Percentiles rank a stretch among this genome's conserved stretches.
phyloP scores from a whole-genome alignment of 768 basidiomycete genomes.

The Amanita pallidorosea region DNA sequence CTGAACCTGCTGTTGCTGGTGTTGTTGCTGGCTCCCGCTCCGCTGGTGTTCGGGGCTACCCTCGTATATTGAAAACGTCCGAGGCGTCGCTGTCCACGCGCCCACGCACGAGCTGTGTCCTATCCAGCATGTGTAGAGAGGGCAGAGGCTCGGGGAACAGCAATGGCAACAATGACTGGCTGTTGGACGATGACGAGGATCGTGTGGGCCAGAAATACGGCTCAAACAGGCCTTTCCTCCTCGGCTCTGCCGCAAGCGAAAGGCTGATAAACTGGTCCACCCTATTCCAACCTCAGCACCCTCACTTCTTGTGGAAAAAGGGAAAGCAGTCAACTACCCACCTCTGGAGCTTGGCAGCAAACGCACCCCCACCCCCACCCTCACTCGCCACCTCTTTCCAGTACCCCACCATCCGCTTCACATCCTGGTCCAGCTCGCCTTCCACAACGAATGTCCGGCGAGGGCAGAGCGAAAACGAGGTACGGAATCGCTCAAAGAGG shows the following conservation, averaged over 20 bases:
- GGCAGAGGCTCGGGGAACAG: constrained; percentile 72
- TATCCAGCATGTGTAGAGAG: constrained; percentile 55
- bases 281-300: constrained; percentile 21
- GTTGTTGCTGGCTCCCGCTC: constrained; percentile 19
- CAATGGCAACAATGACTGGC: constrained; percentile 48
- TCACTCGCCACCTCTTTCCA: constrained; percentile 44
- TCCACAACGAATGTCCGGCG: constrained; percentile 24
- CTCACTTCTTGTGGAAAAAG: no score
- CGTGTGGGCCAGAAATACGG: constrained; percentile 63
- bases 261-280: constrained; percentile 72
- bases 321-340: constrained; percentile 18
- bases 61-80: constrained; percentile 42
- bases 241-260: constrained; percentile 65
- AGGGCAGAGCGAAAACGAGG: constrained; percentile 40
- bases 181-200: constrained; percentile 16
- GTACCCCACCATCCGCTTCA: constrained; percentile 37
- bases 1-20: constrained; percentile 21
- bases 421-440: constrained; percentile 32
- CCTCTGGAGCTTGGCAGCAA: constrained; percentile 54
- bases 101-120: constrained; percentile 50
- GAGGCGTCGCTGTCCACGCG: constrained; percentile 61
- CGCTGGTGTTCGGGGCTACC: constrained; percentile 11
- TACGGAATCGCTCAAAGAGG: constrained; percentile 44
- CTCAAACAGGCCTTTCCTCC: constrained; percentile 64
- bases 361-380: constrained; percentile 25